Percentiles rank a stretch among this genome's conserved stretches.
Evolutionary conservation across 257 asterid genomes (phyloP).

Genomic region (Fraxinus americana): DNA sequence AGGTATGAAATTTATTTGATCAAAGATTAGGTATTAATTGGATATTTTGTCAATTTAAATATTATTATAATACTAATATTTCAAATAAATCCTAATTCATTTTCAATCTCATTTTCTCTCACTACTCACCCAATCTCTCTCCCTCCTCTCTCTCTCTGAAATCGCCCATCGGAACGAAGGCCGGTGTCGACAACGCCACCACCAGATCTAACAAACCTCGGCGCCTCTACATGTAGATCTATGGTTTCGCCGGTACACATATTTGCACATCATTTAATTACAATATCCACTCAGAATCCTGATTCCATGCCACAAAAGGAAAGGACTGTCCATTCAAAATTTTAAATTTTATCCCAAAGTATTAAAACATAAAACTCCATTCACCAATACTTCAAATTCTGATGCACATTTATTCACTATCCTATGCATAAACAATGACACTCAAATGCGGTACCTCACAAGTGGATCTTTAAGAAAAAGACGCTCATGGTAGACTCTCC

Average conservation of each 20-base stretch:
- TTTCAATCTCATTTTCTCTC: no score
- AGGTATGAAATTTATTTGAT: no score
- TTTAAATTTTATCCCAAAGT: background rate
- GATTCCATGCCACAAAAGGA: background rate
- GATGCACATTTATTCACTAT: background rate
- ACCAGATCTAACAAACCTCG: no score
- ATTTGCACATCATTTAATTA: background rate
- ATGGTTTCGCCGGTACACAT: background rate
- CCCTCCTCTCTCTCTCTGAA: no score
- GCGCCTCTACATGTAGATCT: no score
- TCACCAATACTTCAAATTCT: background rate
- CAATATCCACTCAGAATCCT: background rate
- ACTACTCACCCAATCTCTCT: no score
- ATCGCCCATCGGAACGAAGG: no score
- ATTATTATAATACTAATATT: no score
- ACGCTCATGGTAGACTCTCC: conserved; percentile 71
- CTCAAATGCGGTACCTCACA: conserved; percentile 40
- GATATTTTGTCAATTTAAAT: no score
- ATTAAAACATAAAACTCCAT: background rate
- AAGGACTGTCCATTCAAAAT: background rate
- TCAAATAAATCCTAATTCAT: no score
- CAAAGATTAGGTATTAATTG: no score
- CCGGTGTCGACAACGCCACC: no score
- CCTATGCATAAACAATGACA: background rate
- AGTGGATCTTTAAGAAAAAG: conserved; percentile 63